These are phyloP conservation scores for Exserohilum rostratum DNA, from an alignment of 2,329 filamentous ascomycete genomes.

Conservation along the genomic window DNA sequence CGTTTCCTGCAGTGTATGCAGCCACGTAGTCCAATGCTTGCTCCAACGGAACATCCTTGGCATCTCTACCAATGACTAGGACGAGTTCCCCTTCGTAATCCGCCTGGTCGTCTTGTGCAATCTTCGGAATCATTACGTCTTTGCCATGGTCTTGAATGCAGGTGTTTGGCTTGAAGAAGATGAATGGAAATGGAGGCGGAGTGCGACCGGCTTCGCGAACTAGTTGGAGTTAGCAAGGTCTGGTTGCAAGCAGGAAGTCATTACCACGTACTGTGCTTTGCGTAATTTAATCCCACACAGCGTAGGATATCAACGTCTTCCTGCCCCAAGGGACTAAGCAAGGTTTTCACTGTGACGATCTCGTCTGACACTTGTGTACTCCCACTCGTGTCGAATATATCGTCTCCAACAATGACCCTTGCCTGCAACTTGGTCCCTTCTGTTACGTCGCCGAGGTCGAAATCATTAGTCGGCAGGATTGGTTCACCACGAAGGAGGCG, in stretches of 20 bases:
- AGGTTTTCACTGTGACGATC: conserved; percentile 45
- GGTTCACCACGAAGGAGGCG: conserved; percentile 54
- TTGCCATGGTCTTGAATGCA: conserved; percentile 11
- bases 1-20: conserved; percentile 59
- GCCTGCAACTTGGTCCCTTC: conserved; percentile 55
- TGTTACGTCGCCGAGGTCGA: conserved; percentile 43
- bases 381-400: conserved; percentile 16
- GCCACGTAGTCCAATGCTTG: conserved; percentile 55
- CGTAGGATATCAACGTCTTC: conserved; percentile 59
- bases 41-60: conserved; percentile 52
- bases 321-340: conserved; percentile 57
- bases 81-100: conserved; percentile 21
- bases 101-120: conserved; percentile 12
- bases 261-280: conserved; percentile 51
- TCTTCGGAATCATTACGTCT: conserved; percentile 11
- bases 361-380: conserved; percentile 51
- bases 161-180: conserved; percentile 53
- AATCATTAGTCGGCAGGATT: conserved; percentile 5
- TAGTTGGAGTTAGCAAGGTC: conserved; percentile 21
- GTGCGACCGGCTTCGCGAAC: conserved; percentile 55
- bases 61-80: conserved; percentile 57
- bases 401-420: conserved; percentile 48
- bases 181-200: conserved; percentile 52
- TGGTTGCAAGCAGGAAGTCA: background rate
- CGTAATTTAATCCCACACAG: conserved; percentile 63